phyloP scores from a whole-genome alignment of 768 basidiomycete species.

The Leccinum incarnatum region DNA sequence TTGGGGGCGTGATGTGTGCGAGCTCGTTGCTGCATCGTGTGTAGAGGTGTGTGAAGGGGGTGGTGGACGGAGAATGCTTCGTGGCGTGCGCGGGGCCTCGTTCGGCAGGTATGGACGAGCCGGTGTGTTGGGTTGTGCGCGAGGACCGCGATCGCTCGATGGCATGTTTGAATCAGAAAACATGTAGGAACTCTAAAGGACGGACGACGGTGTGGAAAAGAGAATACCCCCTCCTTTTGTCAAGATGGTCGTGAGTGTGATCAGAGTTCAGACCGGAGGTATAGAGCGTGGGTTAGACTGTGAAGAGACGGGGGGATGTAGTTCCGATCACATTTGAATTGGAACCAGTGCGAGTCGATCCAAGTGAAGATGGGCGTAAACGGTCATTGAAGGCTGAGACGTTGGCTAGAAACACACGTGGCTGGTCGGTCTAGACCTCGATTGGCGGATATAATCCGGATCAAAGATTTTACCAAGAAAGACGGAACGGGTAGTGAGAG shows the following conservation, averaged over 20 bases:
- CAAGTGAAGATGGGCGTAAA: no score
- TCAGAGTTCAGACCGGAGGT: constrained; percentile 11
- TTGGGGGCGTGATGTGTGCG: constrained; percentile 1
- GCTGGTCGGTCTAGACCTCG: no score
- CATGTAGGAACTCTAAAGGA: neutral
- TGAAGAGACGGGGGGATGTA: neutral
- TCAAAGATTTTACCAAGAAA: neutral
- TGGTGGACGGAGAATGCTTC: constrained; percentile 20
- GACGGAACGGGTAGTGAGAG: neutral
- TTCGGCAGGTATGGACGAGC: constrained; percentile 3
- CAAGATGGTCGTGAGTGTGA: neutral
- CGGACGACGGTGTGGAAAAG: no score
- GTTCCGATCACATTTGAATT: constrained; percentile 22
- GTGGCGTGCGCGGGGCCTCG: constrained; percentile 10
- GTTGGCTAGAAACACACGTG: no score
- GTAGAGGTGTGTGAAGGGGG: constrained; percentile 2
- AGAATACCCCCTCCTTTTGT: no score
- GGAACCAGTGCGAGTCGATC: constrained; percentile 6
- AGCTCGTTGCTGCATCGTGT: constrained; percentile 3
- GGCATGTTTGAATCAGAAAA: constrained; percentile 11
- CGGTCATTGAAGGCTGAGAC: no score
- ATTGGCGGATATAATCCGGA: neutral
- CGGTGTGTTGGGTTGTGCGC: neutral
- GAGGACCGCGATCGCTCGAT: neutral
- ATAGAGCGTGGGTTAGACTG: no score